Evolutionary conservation across 2,329 filamentous ascomycete genomes (phyloP), one percentile per base, ranked within the genome.

Genomic region (Phialocephala sp.): DNA sequence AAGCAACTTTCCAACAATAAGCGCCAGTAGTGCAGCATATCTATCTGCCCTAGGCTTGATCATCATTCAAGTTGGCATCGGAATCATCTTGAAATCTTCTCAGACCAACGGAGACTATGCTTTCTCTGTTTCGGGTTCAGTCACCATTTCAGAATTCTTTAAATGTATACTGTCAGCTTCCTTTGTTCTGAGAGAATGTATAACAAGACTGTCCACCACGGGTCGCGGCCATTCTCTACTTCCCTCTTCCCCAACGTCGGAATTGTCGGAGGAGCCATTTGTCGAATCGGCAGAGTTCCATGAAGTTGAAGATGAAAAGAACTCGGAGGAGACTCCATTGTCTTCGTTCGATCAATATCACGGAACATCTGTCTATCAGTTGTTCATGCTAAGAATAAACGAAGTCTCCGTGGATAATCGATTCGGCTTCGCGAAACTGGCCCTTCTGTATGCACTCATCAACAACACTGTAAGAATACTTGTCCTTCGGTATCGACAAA

Each of bases 41-140:
- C 70, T 70, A 14, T 76, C 77, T 15, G 75, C 76, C 8, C 70
- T 78, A 24, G 74, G 73, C 20, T 70, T 78, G 14, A 74, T 78
- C 22, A 72, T 72, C 11, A 77, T 79, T 55, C 74, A 77, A 66
- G 77, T 77, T 59, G 74, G 76, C 54, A 75, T 79, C n/a, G 73
- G 72, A 50, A 74, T 78, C 47, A 73, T 79, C 20, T 72, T 77
- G 70, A 76, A 77, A 66, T 59, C 72, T 52, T 66, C 76, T 1
- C 76, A 77, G 63, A 71, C 67, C 0, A 66, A 65, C 37, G 72
- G 74, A 1, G 68, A 71, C 20, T 66, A 66, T 50, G 43, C 64
- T 20, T 66, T 66, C 60, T 77, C 76, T 27, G 70, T 74, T 14
- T 76, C 76, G 1, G 69, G 71, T 32, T 77, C 75, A 1, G 72